Evolutionary conservation across 768 basidiomycete genomes (phyloP), one percentile per base, ranked within the genome.

Genomic region (Suillus subluteus): DNA sequence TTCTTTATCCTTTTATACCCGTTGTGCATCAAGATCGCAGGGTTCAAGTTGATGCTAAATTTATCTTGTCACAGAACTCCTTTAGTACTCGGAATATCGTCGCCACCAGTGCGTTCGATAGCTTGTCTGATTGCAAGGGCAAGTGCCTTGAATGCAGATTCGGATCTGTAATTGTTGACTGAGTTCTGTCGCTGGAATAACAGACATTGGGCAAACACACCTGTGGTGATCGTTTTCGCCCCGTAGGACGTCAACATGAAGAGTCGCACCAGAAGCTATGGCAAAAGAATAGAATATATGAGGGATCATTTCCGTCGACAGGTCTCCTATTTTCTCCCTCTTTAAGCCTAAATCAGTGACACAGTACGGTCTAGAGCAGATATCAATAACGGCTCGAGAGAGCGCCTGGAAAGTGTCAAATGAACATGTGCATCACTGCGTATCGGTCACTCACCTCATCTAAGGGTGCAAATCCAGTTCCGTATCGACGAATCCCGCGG

Each of bases 201-300:
- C 35, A 12, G 62, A 48, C 26, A 26, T 6, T 48, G 46, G 32
- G 15, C 7, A 41, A 40, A 75, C 88, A 67, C 73, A 96, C 97
- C 93, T 89, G 79, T 99, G 98, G 77, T 99, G 98, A 74, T 99
- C 98, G 79, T 99, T 99, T 72, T 95, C 91, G 50, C 98, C 98
- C 41, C 96, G 86, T 52, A 99, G 82, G 52, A 95, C 95, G 73
- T 99, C 98, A 62, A 99, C 86, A 74, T 99, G 97, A 58, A 99
- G 82, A 3, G 98, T 99, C 26, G 90, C 91, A 8, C 96, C 96
- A 1, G 97, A 92, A 0, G 95, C 94, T 69, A 95, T 95, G n/a
- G 97, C 94, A 75, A 99, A 99, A 5, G 96, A 98, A 81, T 98
- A 91, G 78, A 99, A 94, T 63, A 99, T 86, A 76, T 99, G 98